A percentile compares a stretch with the other conserved stretches of the same genome.
Evolutionary conservation across 1,139 yeast species (phyloP).

Genomic region (Magnusiomyces clavatus): DNA sequence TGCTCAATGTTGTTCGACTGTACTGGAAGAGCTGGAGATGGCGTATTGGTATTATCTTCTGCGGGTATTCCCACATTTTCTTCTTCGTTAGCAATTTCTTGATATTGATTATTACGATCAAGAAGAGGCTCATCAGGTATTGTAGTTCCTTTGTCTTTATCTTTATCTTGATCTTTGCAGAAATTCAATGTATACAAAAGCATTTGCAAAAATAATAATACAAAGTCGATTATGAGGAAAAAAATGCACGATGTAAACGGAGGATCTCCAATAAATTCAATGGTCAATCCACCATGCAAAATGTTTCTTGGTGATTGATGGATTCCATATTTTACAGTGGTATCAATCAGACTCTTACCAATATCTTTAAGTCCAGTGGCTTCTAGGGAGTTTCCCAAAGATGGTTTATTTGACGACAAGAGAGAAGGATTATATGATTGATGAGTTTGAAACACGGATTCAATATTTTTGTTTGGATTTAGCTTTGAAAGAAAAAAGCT

Average conservation of each 20-base stretch:
- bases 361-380: constrained; percentile 10
- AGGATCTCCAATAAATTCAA: constrained; percentile 30
- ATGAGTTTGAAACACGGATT: neutral
- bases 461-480: neutral
- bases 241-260: constrained; percentile 19
- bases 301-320: neutral
- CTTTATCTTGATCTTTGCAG: constrained; percentile 1
- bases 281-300: constrained; percentile 31
- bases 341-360: neutral
- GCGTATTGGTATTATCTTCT: too few relatives aligned
- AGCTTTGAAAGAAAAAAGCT: too few relatives aligned
- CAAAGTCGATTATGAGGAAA: constrained; percentile 22
- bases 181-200: constrained; percentile 21
- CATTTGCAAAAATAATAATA: constrained; percentile 21
- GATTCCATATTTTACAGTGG: neutral
- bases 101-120: too few relatives aligned
- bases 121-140: too few relatives aligned
- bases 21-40: too few relatives aligned
- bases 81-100: too few relatives aligned
- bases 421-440: neutral
- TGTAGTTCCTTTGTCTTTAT: too few relatives aligned
- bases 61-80: too few relatives aligned
- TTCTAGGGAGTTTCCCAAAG: neutral
- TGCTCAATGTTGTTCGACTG: too few relatives aligned
- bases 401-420: neutral